Conservation (phyloP, 768 basidiomycete species). For the Pilatotrama ljubarskyi region DNA sequence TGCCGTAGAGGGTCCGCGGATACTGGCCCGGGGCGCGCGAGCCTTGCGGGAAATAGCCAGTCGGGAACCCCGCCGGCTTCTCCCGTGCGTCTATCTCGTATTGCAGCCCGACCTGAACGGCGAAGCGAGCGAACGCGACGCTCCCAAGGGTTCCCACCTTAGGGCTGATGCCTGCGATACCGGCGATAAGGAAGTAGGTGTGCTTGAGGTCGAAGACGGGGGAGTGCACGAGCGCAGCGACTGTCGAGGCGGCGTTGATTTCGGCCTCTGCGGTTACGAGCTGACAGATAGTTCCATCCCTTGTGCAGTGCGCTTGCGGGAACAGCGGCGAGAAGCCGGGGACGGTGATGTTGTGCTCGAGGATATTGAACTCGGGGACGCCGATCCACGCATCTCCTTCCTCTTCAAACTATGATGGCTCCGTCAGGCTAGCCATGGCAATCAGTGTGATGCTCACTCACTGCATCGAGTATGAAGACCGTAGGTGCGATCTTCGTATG, state of each 20-base stretch:
- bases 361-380: slow-evolving; percentile 32
- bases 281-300: slow-evolving; percentile 37
- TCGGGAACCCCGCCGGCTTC: slow-evolving; percentile 37
- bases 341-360: slow-evolving; percentile 38
- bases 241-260: slow-evolving; percentile 42
- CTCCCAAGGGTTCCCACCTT: slow-evolving; percentile 38
- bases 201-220: slow-evolving; percentile 37
- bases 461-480: slow-evolving; percentile 5
- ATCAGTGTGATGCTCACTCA: neutral
- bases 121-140: slow-evolving; percentile 40
- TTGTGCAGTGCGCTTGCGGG: slow-evolving; percentile 40
- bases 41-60: slow-evolving; percentile 40
- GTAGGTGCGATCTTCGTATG: neutral
- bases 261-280: slow-evolving; percentile 40
- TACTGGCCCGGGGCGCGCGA: slow-evolving; percentile 29
- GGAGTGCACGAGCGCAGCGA: slow-evolving; percentile 36
- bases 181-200: slow-evolving; percentile 45
- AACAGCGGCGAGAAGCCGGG: slow-evolving; percentile 41
- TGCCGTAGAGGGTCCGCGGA: slow-evolving; percentile 39
- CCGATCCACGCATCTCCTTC: slow-evolving; percentile 24
- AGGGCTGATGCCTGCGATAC: slow-evolving; percentile 43
- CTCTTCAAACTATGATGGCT: slow-evolving; percentile 9
- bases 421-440: too few relatives aligned
- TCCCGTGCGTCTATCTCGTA: slow-evolving; percentile 46
- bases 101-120: slow-evolving; percentile 39